phyloP scores from a whole-genome alignment of 2,329 filamentous ascomycete genomes.

The Fusarium sterilihyphosum region DNA sequence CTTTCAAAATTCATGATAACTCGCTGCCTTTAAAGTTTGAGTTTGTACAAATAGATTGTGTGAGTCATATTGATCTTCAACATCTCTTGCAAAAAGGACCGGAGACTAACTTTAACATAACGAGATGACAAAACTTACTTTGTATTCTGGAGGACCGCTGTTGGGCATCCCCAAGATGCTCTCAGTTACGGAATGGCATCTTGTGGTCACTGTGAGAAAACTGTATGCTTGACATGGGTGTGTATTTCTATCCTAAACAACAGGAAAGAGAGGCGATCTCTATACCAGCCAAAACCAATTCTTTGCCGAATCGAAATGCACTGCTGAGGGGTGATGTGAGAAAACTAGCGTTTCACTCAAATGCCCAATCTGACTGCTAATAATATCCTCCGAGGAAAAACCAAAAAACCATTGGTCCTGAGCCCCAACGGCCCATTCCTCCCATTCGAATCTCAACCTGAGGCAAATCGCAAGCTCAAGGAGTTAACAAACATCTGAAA shows the following conservation, averaged over 20 bases:
- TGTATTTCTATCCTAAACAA: constrained; percentile 40
- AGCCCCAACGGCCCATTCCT: neutral
- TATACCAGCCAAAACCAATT: constrained; percentile 39
- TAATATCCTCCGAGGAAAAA: constrained; percentile 2
- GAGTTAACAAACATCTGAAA: constrained; percentile 29
- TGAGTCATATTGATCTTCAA: neutral
- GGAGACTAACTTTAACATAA: neutral
- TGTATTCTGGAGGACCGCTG: neutral
- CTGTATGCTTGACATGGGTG: constrained; percentile 16
- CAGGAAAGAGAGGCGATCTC: constrained; percentile 39
- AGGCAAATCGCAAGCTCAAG: constrained; percentile 26
- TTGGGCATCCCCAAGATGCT: neutral
- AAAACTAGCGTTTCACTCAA: constrained; percentile 13
- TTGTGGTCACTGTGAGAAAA: neutral
- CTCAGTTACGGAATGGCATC: too few species aligned
- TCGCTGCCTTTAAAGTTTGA: neutral
- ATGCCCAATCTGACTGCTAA: constrained; percentile 38
- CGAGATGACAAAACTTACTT: neutral
- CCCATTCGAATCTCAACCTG: neutral
- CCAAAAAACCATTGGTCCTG: neutral
- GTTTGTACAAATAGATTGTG: neutral
- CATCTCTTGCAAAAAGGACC: neutral
- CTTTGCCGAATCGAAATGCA: constrained; percentile 31
- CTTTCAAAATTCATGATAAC: too few species aligned
- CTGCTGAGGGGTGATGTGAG: constrained; percentile 9